Evolutionary conservation across 2,329 filamentous ascomycete genomes (phyloP).

Genomic region (Ustulina deusta): DNA sequence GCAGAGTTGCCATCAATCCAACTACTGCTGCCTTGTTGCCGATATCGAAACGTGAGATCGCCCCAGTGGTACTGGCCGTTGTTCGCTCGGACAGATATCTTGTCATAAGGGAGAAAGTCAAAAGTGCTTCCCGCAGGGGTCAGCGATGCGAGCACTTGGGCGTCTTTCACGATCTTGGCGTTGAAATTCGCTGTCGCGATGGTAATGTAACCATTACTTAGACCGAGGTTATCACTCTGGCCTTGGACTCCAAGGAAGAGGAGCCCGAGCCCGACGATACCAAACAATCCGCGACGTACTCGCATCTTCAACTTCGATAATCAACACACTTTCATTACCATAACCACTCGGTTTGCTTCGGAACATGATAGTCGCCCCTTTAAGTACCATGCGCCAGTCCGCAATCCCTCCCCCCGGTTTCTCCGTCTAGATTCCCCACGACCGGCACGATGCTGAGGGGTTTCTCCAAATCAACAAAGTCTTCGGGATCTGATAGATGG

Average conservation of each 20-base stretch:
- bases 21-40: slow-evolving; percentile 50
- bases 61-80: slow-evolving; percentile 70
- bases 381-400: slow-evolving; percentile 21
- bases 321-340: slow-evolving; percentile 11
- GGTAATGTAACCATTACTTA: slow-evolving; percentile 56
- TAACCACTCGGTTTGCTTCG: neutral
- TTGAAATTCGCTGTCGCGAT: slow-evolving; percentile 58
- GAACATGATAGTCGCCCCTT: slow-evolving; percentile 9
- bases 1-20: slow-evolving; percentile 65
- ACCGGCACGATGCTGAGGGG: slow-evolving; percentile 33
- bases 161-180: slow-evolving; percentile 56
- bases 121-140: slow-evolving; percentile 57
- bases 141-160: slow-evolving; percentile 63
- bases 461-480: slow-evolving; percentile 8
- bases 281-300: slow-evolving; percentile 20
- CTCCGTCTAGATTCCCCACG: slow-evolving; percentile 22
- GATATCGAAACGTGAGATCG: slow-evolving; percentile 68
- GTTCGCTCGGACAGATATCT: slow-evolving; percentile 59
- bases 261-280: slow-evolving; percentile 38
- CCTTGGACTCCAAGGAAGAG: slow-evolving; percentile 35
- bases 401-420: slow-evolving; percentile 3
- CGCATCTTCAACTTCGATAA: slow-evolving; percentile 25
- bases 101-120: slow-evolving; percentile 67
- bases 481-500: slow-evolving; percentile 38
- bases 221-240: slow-evolving; percentile 54